Conservation (phyloP, 2,329 filamentous ascomycete species). For the Penicillium occitanis region DNA sequence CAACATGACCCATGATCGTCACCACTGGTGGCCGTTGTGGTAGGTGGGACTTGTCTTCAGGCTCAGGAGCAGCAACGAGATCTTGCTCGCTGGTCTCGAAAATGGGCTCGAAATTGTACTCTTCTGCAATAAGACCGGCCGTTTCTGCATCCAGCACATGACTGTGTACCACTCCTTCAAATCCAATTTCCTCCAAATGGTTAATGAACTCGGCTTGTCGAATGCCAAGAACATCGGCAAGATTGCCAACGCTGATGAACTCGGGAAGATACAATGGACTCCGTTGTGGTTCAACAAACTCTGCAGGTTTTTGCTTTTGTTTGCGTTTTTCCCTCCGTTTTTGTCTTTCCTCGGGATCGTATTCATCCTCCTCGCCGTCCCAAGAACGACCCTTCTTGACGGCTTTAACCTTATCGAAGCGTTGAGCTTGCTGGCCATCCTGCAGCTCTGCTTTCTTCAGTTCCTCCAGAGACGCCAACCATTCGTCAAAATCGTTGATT, state of each 20-base stretch:
- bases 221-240: conserved; percentile 73
- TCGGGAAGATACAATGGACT: conserved; percentile 77
- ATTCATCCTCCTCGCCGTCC: conserved; percentile 31
- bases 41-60: conserved; percentile 66
- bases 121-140: conserved; percentile 82
- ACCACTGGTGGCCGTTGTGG: conserved; percentile 85
- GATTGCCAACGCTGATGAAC: conserved; percentile 82
- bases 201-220: conserved; percentile 68
- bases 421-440: not conserved
- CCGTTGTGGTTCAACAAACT: conserved; percentile 43
- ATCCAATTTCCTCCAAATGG: conserved; percentile 82
- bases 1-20: conserved; percentile 99
- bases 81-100: conserved; percentile 68
- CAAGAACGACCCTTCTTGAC: not conserved
- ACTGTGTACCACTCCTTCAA: conserved; percentile 77
- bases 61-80: conserved; percentile 66
- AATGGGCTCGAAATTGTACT: conserved; percentile 87
- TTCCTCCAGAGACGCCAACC: conserved; percentile 8
- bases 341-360: conserved; percentile 39
- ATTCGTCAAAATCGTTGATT: conserved; percentile 24
- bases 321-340: conserved; percentile 34
- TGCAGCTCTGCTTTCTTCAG: conserved; percentile 10
- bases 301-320: conserved; percentile 40
- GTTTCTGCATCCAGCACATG: conserved; percentile 89
- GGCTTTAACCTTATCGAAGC: not conserved